A percentile compares a stretch with the other conserved stretches of the same genome.
phyloP scores from a whole-genome alignment of 2,329 filamentous ascomycete genomes.

The Trichoderma cornu-damae region DNA sequence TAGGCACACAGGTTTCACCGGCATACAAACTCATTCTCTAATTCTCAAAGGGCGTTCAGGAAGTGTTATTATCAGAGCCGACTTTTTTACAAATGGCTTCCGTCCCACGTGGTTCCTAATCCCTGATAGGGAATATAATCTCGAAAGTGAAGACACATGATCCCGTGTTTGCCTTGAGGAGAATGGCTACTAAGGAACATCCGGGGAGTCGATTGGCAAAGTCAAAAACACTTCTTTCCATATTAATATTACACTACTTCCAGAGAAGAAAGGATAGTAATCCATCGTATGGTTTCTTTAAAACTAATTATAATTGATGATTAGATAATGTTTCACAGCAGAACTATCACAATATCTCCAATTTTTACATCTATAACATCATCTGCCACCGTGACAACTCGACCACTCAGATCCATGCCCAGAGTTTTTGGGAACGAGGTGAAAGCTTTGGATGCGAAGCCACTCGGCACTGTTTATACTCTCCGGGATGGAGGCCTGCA shows the following conservation, averaged over 20 bases:
- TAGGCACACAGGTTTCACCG: slow-evolving; percentile 37
- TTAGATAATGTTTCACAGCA: not conserved
- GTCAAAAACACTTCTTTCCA: not conserved
- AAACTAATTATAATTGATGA: too few species aligned
- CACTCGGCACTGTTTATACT: slow-evolving; percentile 45
- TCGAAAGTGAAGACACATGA: slow-evolving; percentile 22
- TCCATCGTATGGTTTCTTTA: not conserved
- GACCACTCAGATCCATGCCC: slow-evolving; percentile 49
- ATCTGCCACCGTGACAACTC: slow-evolving; percentile 35
- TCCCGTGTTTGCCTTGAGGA: slow-evolving; percentile 23
- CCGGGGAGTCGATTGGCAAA: not conserved
- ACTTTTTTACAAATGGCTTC: slow-evolving; percentile 25
- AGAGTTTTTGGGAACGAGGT: slow-evolving; percentile 39
- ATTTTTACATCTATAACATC: slow-evolving; percentile 29
- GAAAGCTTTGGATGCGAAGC: slow-evolving; percentile 33
- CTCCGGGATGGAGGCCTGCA: slow-evolving; percentile 44
- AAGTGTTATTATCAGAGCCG: slow-evolving; percentile 27
- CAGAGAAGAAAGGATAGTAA: not conserved
- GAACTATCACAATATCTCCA: slow-evolving; percentile 44
- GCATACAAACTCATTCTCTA: slow-evolving; percentile 23
- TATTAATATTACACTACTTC: not conserved
- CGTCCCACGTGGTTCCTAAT: slow-evolving; percentile 27
- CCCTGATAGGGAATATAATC: slow-evolving; percentile 21
- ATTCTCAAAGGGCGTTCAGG: slow-evolving; percentile 25
- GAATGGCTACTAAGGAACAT: slow-evolving; percentile 19